Conservation (phyloP, 345 rosid genomes). For the Eutrema yunnanense region DNA sequence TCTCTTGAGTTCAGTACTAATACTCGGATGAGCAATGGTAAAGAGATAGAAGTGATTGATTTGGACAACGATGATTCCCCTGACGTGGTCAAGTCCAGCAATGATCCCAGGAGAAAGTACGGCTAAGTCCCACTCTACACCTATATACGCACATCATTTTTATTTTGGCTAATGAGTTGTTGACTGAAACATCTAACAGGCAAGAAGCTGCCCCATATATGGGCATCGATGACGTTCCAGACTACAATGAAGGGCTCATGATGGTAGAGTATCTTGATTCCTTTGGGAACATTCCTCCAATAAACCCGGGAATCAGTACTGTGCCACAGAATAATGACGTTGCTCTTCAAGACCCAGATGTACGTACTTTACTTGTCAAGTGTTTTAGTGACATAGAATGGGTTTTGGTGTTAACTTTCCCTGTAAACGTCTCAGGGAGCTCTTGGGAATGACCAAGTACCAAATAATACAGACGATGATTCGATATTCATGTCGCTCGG, state of each 20-base stretch:
- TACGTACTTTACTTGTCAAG: conserved; percentile 26
- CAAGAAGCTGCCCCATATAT: conserved; percentile 44
- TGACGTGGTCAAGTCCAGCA: conserved; percentile 48
- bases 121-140: conserved; percentile 13
- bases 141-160: not conserved
- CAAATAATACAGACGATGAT: conserved; percentile 58
- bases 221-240: conserved; percentile 54
- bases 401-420: not conserved
- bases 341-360: conserved; percentile 69
- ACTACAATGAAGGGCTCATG: conserved; percentile 69
- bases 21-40: conserved; percentile 43
- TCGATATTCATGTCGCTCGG: conserved; percentile 93
- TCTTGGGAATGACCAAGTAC: conserved; percentile 20
- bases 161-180: not conserved
- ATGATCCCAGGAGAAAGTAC: conserved; percentile 54
- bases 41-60: conserved; percentile 85
- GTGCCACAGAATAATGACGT: conserved; percentile 36
- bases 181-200: conserved; percentile 40
- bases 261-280: conserved; percentile 68
- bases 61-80: conserved; percentile 65
- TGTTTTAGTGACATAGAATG: not conserved
- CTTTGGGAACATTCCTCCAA: conserved; percentile 51
- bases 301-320: conserved; percentile 38
- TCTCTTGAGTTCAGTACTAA: conserved; percentile 41
- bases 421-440: conserved; percentile 22